These are phyloP conservation scores for Rutstroemia sp. DNA, from an alignment of 2,329 filamentous ascomycete genomes.

Conservation along the genomic window DNA sequence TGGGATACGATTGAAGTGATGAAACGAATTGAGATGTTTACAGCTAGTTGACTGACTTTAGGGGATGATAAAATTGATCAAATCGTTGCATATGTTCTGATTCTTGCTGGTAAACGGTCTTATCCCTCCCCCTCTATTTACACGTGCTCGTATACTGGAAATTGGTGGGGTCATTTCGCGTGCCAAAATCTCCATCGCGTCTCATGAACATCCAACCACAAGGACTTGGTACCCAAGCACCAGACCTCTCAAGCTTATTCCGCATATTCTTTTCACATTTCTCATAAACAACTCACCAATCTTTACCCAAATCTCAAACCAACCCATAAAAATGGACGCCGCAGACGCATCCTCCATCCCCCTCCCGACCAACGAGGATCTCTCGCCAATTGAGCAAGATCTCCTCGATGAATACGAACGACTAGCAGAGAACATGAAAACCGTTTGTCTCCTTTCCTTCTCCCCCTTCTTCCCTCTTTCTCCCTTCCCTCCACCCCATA, in stretches of 20 bases:
- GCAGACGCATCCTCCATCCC: not conserved
- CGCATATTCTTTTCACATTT: not conserved
- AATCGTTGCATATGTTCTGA: not conserved
- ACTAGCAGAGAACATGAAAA: conserved; percentile 83
- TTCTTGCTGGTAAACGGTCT: no score
- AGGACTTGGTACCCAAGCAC: not conserved
- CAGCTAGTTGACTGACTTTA: not conserved
- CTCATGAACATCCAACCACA: not conserved
- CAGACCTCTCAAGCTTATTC: not conserved
- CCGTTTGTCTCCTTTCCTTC: conserved; percentile 53
- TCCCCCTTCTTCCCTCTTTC: not conserved
- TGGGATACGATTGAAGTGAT: not conserved
- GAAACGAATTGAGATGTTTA: not conserved
- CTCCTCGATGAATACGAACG: conserved; percentile 90
- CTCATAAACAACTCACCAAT: not conserved
- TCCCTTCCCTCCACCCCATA: not conserved
- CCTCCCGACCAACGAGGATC: conserved; percentile 33
- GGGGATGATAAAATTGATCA: conserved; percentile 5
- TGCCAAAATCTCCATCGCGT: not conserved
- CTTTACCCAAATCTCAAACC: not conserved
- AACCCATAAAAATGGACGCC: conserved; percentile 4
- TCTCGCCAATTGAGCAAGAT: conserved; percentile 83
- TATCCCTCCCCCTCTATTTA: no score
- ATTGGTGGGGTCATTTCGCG: no score
- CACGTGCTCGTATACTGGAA: no score